Base-by-base conservation (phyloP, 345 rosid genomes). In the Limnanthes douglasii region DNA sequence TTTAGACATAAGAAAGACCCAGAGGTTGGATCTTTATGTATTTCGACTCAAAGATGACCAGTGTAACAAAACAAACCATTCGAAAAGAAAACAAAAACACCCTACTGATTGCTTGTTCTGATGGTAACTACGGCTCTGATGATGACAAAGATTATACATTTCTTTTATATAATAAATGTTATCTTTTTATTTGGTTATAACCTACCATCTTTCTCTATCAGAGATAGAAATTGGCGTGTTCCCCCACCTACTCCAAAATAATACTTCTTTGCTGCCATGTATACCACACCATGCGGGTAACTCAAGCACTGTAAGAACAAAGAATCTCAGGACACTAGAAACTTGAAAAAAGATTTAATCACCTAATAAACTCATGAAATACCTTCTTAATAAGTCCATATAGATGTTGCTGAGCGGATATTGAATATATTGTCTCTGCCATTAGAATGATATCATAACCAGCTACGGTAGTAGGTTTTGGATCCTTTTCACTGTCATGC, bases 171-270 rank as follows among this genome's bases (percentile, higher is more conserved):
- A n/a, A n/a, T n/a, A n/a, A n/a, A n/a, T n/a, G n/a, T n/a, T 28
- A 17, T 21, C 13, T 11, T 8, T 31, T 38, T 20, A 11, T 20
- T 11, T 24, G 9, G 10, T 38, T 20, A 15, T 29, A 31, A 18
- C 63, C 66, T 52, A 90, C 98, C 88, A 32, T 80, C 82, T 56
- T 77, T 72, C 46, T 74, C 86, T 33, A 83, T 60, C 64, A 79
- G 56, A 30, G 88, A 70, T 18, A 90, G 56, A 56, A 90, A 90
- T 44, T 65, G 83, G 22, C 82, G 51, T 8, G 98, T 74, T 54
- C 95, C 98, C 11, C 94, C 98, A 14, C 98, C 95, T 26, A 90
- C 98, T 12, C 98, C 98, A 26, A 84, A 84, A 63, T 90, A 83
- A 48, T 84, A 65, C 51, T 84, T 90, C 66, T 90, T 90, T 38